Evolutionary conservation across 495 filamentous ascomycete species (phyloP).

Genomic region (Aspergillus diversus): DNA sequence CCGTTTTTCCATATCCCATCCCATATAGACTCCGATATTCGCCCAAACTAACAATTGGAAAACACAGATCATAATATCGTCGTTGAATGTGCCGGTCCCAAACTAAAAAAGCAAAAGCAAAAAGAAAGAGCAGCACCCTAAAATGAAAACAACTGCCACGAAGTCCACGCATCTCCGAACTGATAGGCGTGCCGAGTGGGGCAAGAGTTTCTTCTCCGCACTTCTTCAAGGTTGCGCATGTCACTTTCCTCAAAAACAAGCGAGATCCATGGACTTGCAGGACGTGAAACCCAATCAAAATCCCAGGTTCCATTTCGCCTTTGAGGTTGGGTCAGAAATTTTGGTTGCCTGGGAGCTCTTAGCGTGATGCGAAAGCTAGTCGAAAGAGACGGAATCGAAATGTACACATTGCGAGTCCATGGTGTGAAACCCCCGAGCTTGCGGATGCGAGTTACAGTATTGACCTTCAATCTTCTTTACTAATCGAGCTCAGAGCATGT

Average conservation of each 20-base stretch:
- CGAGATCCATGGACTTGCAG: not conserved
- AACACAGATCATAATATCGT: not conserved
- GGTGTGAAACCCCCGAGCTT: too few species aligned
- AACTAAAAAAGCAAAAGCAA: not conserved
- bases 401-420: too few species aligned
- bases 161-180: too few species aligned
- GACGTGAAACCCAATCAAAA: too few species aligned
- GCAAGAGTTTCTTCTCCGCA: not conserved
- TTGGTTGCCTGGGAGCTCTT: too few species aligned
- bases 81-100: not conserved
- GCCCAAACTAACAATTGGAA: not conserved
- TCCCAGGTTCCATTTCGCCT: too few species aligned
- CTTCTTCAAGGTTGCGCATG: not conserved
- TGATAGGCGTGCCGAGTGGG: too few species aligned
- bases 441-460: not conserved
- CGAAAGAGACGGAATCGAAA: too few species aligned
- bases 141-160: too few species aligned
- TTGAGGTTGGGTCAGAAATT: too few species aligned
- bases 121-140: not conserved
- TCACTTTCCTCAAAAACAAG: conserved; percentile 1
- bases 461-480: conserved; percentile 43
- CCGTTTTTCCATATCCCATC: not conserved
- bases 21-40: not conserved
- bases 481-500: conserved; percentile 50
- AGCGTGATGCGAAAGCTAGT: too few species aligned